Percentiles rank a stretch among this genome's conserved stretches.
Evolutionary conservation across 176 grass and related monocot genomes (phyloP).

Genomic region (Carex kokanica): DNA sequence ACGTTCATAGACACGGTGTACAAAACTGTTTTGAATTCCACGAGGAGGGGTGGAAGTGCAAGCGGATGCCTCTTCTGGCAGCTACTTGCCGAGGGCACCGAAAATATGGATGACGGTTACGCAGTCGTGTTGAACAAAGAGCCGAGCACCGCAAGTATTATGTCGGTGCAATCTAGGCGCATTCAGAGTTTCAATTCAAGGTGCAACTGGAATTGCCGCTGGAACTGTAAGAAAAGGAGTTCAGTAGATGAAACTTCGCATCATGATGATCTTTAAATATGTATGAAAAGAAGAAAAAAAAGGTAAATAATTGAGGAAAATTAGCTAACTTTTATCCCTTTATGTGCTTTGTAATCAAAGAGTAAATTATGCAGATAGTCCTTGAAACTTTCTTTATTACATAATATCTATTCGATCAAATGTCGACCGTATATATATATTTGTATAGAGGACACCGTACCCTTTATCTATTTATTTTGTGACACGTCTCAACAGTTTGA

Average conservation of each 20-base stretch:
- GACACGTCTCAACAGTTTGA: background rate
- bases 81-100: constrained; percentile 50
- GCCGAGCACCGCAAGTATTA: constrained; percentile 36
- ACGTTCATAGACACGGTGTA: constrained; percentile 51
- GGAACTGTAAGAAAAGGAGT: constrained; percentile 48
- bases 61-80: constrained; percentile 63
- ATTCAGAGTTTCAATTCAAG: constrained; percentile 48
- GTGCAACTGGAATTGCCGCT: constrained; percentile 53
- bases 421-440: no score
- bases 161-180: constrained; percentile 48
- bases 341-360: background rate
- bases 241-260: background rate
- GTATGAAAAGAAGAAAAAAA: background rate
- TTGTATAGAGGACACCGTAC: no score
- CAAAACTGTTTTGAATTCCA: constrained; percentile 33
- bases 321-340: background rate
- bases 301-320: background rate
- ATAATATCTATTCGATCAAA: no score
- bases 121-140: constrained; percentile 40
- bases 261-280: background rate
- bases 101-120: constrained; percentile 78
- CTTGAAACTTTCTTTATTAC: background rate
- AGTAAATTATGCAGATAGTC: background rate
- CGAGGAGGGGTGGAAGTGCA: constrained; percentile 44
- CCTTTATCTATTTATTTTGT: background rate